Conservation (phyloP, 805 yeast genomes). For the Priceomyces medius region DNA sequence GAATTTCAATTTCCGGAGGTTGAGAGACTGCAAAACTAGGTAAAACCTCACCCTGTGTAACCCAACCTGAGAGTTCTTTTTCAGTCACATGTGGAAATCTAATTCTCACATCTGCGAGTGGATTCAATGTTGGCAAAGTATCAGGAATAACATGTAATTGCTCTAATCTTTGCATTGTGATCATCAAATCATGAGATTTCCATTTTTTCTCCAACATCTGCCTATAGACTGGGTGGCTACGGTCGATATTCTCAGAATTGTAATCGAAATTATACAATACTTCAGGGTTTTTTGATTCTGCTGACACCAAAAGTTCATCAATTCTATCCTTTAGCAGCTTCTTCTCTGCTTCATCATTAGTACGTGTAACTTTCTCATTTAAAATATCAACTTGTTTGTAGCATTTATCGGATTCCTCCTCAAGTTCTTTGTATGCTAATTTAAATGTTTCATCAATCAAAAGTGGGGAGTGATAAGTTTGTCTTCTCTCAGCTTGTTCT, state of each 20-base stretch:
- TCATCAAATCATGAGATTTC: slow-evolving; percentile 68
- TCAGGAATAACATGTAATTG: slow-evolving; percentile 85
- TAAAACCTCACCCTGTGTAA: slow-evolving; percentile 74
- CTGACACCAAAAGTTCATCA: slow-evolving; percentile 45
- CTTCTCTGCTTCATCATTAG: slow-evolving; percentile 15
- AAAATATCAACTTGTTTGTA: slow-evolving; percentile 41
- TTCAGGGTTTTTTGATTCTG: slow-evolving; percentile 82
- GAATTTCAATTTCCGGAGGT: slow-evolving; percentile 76
- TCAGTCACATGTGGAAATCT: slow-evolving; percentile 65
- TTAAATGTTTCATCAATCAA: slow-evolving; percentile 73
- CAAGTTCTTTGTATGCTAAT: slow-evolving; percentile 59
- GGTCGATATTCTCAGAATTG: slow-evolving; percentile 52
- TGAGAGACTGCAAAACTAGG: slow-evolving; percentile 71
- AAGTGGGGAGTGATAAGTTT: slow-evolving; percentile 63
- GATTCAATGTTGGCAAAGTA: slow-evolving; percentile 85
- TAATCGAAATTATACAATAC: slow-evolving; percentile 66
- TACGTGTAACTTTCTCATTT: slow-evolving; percentile 23
- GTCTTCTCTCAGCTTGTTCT: slow-evolving; percentile 39
- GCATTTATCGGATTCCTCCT: slow-evolving; percentile 43
- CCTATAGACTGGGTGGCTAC: slow-evolving; percentile 78
- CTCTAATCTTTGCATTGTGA: slow-evolving; percentile 90
- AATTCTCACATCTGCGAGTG: slow-evolving; percentile 70
- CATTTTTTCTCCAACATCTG: slow-evolving; percentile 65
- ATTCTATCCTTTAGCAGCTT: slow-evolving; percentile 15
- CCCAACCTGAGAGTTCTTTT: slow-evolving; percentile 61